Evolutionary conservation across 805 yeast species (phyloP).

Genomic region (Kuraishia floccosa): DNA sequence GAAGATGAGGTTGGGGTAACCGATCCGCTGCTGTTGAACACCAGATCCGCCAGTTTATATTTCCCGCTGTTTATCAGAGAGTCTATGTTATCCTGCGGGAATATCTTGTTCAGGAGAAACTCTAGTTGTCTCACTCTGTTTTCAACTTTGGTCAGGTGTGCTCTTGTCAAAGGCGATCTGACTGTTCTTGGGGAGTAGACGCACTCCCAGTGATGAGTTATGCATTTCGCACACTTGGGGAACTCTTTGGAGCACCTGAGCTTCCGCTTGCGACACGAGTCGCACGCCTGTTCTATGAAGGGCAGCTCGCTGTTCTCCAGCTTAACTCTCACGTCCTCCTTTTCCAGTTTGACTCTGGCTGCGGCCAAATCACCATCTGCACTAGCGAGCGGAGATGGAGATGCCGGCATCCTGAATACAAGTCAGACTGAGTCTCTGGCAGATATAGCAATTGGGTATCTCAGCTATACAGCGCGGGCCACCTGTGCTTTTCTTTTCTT

Average conservation of each 20-base stretch:
- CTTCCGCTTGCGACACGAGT: conserved; percentile 73
- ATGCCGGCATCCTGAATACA: too few relatives aligned
- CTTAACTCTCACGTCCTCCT: too few relatives aligned
- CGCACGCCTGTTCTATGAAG: conserved; percentile 55
- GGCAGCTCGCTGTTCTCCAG: too few relatives aligned
- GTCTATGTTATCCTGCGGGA: conserved; percentile 37
- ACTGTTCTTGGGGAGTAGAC: conserved; percentile 68
- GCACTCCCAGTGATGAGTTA: conserved; percentile 63
- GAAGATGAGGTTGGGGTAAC: neutral
- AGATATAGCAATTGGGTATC: too few relatives aligned
- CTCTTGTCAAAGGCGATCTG: conserved; percentile 74
- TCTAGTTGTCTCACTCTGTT: conserved; percentile 37
- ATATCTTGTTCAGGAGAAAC: conserved; percentile 24
- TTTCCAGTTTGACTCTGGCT: too few relatives aligned
- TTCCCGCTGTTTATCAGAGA: conserved; percentile 7
- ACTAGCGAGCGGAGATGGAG: too few relatives aligned
- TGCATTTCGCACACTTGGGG: conserved; percentile 71
- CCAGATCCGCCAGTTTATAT: neutral
- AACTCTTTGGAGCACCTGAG: conserved; percentile 69
- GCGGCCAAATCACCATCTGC: too few relatives aligned
- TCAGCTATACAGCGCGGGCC: too few relatives aligned
- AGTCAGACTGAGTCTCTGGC: too few relatives aligned
- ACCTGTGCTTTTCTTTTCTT: too few relatives aligned
- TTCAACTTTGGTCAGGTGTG: conserved; percentile 70
- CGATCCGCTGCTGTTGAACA: neutral